Evolutionary conservation across 768 basidiomycete species (phyloP), one percentile per base, ranked within the genome.

Genomic region (Ephemerocybe angulata): DNA sequence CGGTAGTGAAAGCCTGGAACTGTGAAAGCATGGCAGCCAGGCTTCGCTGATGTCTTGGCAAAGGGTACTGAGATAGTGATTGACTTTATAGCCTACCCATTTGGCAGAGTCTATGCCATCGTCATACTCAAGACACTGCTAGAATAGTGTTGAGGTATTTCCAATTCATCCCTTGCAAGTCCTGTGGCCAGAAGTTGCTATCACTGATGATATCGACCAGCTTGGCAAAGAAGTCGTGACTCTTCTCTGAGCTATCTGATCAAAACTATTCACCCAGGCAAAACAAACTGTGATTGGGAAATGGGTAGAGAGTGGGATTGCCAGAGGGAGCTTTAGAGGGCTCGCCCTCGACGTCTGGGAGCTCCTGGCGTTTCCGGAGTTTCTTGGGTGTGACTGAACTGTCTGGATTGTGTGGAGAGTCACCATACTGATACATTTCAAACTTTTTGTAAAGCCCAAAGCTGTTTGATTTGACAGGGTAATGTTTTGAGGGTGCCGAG

Each of bases 1-100:
- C 63, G 53, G 48, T 67, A 62, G 3, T 58, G 57, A 1, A 75
- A 55, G 1, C 68, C 71, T 17, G 67, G 62, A 1, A 73, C 54
- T 0, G 38, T 7, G 38, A 10, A 41, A 17, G 6, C 17, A 25
- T 40, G 29, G 17, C 17, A 41, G 19, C 38, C 38, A 6, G 38
- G 17, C 7, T 41, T 41, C 38, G 6, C 40, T 33, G n/a, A 38
- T 38, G 33, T 13, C 21, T 40, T 52, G 6, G 12, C 4, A 22
- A 28, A 8, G 6, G 31, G 19, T 15, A 21, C 35, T 4, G 37
- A 13, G 27, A 21, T 52, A n/a, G 31, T 24, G 13, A 52, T 35
- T 50, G 29, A 29, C 27, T 30, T 50, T n/a, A 11, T 21, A 27
- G 2, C 25, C 44, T 28, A 11, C 44, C 22, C 21, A 28, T 11